These are phyloP conservation scores for Candida sakaeoensis DNA, from an alignment of 805 yeast genomes.

Conservation along the genomic window DNA sequence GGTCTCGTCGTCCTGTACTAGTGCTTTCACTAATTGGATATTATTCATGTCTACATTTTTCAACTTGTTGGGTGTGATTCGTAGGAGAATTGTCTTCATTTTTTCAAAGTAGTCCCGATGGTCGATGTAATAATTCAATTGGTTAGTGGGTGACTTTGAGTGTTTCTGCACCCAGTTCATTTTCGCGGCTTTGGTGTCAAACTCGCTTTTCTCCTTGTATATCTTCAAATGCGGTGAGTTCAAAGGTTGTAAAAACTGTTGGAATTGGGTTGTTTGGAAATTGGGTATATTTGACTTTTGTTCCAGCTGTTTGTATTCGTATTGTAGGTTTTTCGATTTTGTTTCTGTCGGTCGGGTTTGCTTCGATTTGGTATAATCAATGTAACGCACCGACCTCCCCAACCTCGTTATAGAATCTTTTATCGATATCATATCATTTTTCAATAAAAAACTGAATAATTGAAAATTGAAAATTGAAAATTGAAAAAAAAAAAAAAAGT, in stretches of 20 bases:
- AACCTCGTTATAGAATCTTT: constrained; percentile 32
- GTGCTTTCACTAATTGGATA: constrained; percentile 12
- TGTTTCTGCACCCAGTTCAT: constrained; percentile 23
- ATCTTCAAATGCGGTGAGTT: constrained; percentile 30
- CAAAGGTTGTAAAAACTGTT: constrained; percentile 33
- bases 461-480: background rate
- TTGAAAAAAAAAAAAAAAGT: constrained; percentile 3
- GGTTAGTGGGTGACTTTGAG: constrained; percentile 14
- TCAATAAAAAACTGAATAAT: too few species aligned
- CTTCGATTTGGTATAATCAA: constrained; percentile 13
- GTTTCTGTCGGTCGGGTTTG: background rate
- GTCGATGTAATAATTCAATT: constrained; percentile 22
- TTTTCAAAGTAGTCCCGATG: constrained; percentile 27
- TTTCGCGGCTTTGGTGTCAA: constrained; percentile 22
- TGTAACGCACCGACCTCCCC: constrained; percentile 27
- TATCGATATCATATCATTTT: constrained; percentile 23
- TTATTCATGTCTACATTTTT: constrained; percentile 16
- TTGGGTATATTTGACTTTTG: background rate
- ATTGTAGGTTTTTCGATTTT: too few species aligned
- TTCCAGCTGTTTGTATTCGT: too few species aligned
- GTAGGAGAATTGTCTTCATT: constrained; percentile 30
- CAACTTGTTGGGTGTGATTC: constrained; percentile 28
- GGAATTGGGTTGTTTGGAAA: constrained; percentile 20
- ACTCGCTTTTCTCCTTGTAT: constrained; percentile 22
- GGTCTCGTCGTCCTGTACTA: constrained; percentile 21